A percentile compares a stretch with the other conserved stretches of the same genome.
These are phyloP conservation scores for Chlorophyllum brunneum DNA, from an alignment of 768 basidiomycete genomes.

Conservation along the genomic window DNA sequence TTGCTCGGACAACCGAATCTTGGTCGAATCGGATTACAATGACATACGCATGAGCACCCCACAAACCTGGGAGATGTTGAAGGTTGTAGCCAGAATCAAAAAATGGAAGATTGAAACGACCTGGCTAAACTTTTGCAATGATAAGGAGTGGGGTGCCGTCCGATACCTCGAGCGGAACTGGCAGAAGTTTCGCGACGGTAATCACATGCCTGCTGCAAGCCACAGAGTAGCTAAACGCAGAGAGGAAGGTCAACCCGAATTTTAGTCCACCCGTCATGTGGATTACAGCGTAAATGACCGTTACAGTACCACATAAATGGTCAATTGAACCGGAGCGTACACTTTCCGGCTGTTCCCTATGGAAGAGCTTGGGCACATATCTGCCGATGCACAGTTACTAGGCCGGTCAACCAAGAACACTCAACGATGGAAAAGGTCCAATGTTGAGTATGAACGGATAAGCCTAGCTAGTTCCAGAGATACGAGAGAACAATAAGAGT, in stretches of 20 bases:
- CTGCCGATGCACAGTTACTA: too few species aligned
- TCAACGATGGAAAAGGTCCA: not conserved
- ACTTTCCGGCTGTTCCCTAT: not conserved
- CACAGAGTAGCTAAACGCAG: slow-evolving; percentile 16
- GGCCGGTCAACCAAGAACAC: not conserved
- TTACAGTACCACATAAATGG: not conserved
- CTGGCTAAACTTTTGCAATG: slow-evolving; percentile 40
- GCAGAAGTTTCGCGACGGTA: slow-evolving; percentile 50
- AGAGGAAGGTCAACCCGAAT: slow-evolving; percentile 11
- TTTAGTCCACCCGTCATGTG: not conserved
- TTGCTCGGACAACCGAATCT: slow-evolving; percentile 62
- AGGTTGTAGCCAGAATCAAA: slow-evolving; percentile 67
- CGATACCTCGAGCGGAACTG: slow-evolving; percentile 69
- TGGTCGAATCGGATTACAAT: slow-evolving; percentile 86
- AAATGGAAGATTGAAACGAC: slow-evolving; percentile 70
- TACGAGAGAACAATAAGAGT: slow-evolving; percentile 52
- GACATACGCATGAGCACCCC: slow-evolving; percentile 52
- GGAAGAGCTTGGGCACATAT: too few species aligned
- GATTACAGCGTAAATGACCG: not conserved
- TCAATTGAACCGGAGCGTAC: not conserved
- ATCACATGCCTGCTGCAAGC: slow-evolving; percentile 29
- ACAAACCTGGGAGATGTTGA: slow-evolving; percentile 76
- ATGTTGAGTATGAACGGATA: not conserved
- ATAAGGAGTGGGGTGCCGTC: slow-evolving; percentile 59
- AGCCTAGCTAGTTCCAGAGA: slow-evolving; percentile 34